These are phyloP conservation scores for Globisporangium barbulae DNA, from an alignment of 352 stramenopile genomes.

Conservation along the genomic window DNA sequence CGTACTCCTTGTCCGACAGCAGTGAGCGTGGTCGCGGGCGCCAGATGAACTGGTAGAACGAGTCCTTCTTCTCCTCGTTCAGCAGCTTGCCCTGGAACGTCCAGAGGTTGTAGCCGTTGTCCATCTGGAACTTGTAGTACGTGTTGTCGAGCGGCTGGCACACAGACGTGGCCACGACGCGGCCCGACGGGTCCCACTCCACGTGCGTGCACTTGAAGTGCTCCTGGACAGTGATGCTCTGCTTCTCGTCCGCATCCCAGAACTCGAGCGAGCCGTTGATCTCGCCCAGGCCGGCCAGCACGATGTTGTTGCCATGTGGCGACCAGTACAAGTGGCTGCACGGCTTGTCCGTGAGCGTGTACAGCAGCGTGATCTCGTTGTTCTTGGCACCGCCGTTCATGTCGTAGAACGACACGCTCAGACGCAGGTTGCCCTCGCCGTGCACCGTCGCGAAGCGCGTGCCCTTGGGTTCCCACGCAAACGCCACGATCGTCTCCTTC, in stretches of 20 bases:
- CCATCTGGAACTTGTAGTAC: slow-evolving; percentile 98
- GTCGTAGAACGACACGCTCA: slow-evolving; percentile 97
- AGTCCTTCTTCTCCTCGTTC: slow-evolving; percentile 94
- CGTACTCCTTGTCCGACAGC: slow-evolving; percentile 91
- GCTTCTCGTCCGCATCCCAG: slow-evolving; percentile 96
- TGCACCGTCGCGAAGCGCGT: slow-evolving; percentile 96
- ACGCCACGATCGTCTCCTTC: slow-evolving; percentile 95
- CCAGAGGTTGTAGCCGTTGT: slow-evolving; percentile 98
- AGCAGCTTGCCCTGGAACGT: slow-evolving; percentile 97
- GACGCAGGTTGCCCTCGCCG: slow-evolving; percentile 89
- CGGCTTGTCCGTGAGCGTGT: slow-evolving; percentile 93
- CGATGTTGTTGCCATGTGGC: slow-evolving; percentile 90
- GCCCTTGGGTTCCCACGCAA: slow-evolving; percentile 96
- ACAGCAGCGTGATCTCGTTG: slow-evolving; percentile 93
- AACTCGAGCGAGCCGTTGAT: slow-evolving; percentile 97
- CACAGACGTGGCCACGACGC: slow-evolving; percentile 94
- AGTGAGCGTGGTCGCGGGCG: slow-evolving; percentile 93
- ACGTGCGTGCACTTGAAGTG: slow-evolving; percentile 98
- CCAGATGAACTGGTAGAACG: slow-evolving; percentile 94
- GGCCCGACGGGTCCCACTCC: slow-evolving; percentile 96
- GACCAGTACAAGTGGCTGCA: slow-evolving; percentile 98
- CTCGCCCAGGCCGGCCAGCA: slow-evolving; percentile 93
- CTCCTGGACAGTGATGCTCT: slow-evolving; percentile 93
- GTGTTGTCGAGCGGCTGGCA: slow-evolving; percentile 94
- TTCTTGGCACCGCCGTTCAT: slow-evolving; percentile 74